Evolutionary conservation across 106 monocot species (phyloP).

Genomic region (Platanthera guangdongensis): DNA sequence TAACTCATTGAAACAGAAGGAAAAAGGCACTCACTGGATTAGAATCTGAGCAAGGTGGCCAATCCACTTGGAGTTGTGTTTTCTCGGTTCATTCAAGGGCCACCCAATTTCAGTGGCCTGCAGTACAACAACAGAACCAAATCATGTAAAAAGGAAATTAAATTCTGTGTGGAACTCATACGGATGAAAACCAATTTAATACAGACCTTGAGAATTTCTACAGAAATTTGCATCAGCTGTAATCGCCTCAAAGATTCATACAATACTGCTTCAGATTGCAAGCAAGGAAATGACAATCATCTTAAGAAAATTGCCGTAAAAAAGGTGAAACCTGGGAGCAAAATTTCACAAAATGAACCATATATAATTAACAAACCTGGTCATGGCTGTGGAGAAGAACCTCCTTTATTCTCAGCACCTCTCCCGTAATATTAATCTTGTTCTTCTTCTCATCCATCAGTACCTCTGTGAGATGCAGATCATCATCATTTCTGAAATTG

Average conservation of each 20-base stretch:
- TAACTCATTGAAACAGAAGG: not conserved
- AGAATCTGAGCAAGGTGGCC: conserved; percentile 55
- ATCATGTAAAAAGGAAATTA: not conserved
- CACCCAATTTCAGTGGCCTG: conserved; percentile 85
- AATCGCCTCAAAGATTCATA: conserved; percentile 71
- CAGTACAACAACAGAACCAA: not conserved
- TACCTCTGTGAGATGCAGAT: conserved; percentile 58
- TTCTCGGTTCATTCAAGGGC: conserved; percentile 56
- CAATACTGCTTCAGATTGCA: conserved; percentile 60
- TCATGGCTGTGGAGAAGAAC: conserved; percentile 43
- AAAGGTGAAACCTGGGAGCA: not conserved
- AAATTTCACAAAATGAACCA: not conserved
- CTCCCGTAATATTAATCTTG: conserved; percentile 40
- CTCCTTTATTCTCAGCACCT: conserved; percentile 69
- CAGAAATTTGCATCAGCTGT: conserved; percentile 66
- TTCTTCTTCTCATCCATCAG: conserved; percentile 66
- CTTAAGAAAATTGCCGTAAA: not conserved
- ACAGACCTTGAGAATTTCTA: conserved; percentile 19
- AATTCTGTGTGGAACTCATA: not conserved
- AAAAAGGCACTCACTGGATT: conserved; percentile 61
- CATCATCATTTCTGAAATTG: conserved; percentile 61
- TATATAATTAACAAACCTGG: conserved; percentile 32
- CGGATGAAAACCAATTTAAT: not conserved
- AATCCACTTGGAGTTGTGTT: conserved; percentile 65
- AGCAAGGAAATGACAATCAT: conserved; percentile 2